Conservation (phyloP, 2,329 filamentous ascomycete genomes). For the Scedosporium boydii region DNA sequence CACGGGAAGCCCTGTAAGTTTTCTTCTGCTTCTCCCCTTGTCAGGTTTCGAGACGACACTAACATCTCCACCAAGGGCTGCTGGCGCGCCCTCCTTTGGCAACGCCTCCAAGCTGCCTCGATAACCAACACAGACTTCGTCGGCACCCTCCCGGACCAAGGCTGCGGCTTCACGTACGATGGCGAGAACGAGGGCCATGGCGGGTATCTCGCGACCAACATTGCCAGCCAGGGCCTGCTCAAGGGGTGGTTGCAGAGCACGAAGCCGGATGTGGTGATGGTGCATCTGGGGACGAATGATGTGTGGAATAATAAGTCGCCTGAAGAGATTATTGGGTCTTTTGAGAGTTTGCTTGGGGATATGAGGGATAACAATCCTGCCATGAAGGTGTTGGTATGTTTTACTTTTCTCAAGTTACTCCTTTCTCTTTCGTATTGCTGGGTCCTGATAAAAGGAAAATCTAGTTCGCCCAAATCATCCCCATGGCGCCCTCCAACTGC, state of each 20-base stretch:
- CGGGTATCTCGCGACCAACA: slow-evolving; percentile 31
- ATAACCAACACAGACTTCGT: slow-evolving; percentile 30
- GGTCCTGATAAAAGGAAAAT: not conserved
- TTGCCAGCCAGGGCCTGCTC: slow-evolving; percentile 28
- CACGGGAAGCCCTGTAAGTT: slow-evolving; percentile 27
- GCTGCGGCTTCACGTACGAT: slow-evolving; percentile 23
- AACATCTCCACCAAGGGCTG: slow-evolving; percentile 15
- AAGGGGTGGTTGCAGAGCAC: slow-evolving; percentile 25
- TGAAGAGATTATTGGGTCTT: not conserved
- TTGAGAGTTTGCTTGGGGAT: slow-evolving; percentile 4
- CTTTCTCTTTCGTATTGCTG: not conserved
- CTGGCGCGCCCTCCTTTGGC: slow-evolving; percentile 33
- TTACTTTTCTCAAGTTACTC: too few relatives aligned
- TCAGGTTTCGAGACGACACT: not conserved
- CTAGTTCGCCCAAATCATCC: slow-evolving; percentile 21
- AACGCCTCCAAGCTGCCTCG: slow-evolving; percentile 23
- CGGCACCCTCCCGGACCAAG: slow-evolving; percentile 26
- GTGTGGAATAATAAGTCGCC: slow-evolving; percentile 13
- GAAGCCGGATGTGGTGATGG: slow-evolving; percentile 31
- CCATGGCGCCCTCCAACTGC: slow-evolving; percentile 20
- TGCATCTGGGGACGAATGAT: slow-evolving; percentile 37
- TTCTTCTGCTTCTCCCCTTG: not conserved
- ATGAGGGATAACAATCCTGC: slow-evolving; percentile 3
- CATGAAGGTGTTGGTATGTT: slow-evolving; percentile 6
- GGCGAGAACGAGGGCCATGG: slow-evolving; percentile 32